Conservation (phyloP, 2,329 filamentous ascomycete genomes). For the Paecilomyces dactylethromorphus region DNA sequence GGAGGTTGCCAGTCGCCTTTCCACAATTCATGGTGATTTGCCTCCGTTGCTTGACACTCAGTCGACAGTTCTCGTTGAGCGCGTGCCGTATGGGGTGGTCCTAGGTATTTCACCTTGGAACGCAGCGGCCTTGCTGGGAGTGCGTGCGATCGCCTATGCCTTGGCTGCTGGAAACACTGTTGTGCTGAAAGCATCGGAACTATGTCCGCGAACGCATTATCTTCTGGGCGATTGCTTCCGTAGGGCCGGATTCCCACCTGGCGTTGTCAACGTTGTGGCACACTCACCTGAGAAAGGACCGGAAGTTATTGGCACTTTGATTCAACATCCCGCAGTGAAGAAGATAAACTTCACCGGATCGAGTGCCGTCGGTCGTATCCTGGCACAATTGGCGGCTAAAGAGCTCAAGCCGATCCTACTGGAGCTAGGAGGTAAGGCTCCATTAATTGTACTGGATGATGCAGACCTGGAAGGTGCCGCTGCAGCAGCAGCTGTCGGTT, state of each 20-base stretch:
- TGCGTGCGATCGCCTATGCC: conserved; percentile 15
- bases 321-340: conserved; percentile 55
- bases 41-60: background rate
- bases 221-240: conserved; percentile 29
- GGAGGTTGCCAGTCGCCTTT: background rate
- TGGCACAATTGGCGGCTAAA: background rate
- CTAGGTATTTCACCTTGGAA: conserved; percentile 8
- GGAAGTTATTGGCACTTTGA: conserved; percentile 55
- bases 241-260: conserved; percentile 38
- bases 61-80: background rate
- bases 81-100: conserved; percentile 3
- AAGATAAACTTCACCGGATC: conserved; percentile 69
- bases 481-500: background rate
- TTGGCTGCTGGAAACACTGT: conserved; percentile 13
- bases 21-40: background rate
- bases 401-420: background rate
- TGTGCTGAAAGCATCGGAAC: conserved; percentile 24
- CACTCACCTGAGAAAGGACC: conserved; percentile 45
- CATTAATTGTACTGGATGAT: background rate
- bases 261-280: conserved; percentile 28
- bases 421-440: background rate
- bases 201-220: conserved; percentile 23
- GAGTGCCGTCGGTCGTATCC: conserved; percentile 51
- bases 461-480: background rate
- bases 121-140: conserved; percentile 11